Conservation (phyloP, 2,329 filamentous ascomycete species). For the Colletotrichum filicis region DNA sequence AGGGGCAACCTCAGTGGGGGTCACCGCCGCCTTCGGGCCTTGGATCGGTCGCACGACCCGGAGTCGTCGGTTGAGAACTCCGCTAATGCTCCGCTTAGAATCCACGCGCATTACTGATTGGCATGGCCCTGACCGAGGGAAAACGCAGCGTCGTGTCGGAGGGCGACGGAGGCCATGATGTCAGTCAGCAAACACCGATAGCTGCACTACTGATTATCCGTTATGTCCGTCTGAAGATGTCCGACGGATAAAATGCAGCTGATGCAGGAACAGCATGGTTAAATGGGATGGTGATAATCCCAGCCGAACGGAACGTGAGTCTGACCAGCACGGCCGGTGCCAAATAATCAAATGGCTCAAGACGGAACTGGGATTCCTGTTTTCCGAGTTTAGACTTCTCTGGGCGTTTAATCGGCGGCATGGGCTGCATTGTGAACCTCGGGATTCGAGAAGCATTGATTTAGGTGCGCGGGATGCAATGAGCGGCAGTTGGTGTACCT, state of each 20-base stretch:
- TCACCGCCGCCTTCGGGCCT: slow-evolving; percentile 33
- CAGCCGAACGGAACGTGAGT: neutral
- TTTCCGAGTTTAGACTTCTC: slow-evolving; percentile 19
- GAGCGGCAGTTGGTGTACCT: slow-evolving; percentile 7
- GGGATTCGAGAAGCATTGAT: neutral
- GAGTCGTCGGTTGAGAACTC: slow-evolving; percentile 31
- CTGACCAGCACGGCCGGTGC: neutral
- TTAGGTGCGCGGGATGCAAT: slow-evolving; percentile 9
- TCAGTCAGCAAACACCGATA: slow-evolving; percentile 17
- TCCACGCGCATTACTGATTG: slow-evolving; percentile 31
- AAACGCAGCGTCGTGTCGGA: neutral
- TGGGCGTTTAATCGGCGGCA: slow-evolving; percentile 10
- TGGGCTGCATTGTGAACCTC: slow-evolving; percentile 20
- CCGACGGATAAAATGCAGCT: slow-evolving; percentile 23
- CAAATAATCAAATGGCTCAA: slow-evolving; percentile 12
- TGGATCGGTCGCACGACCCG: slow-evolving; percentile 26
- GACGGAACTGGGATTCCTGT: slow-evolving; percentile 27
- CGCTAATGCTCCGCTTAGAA: slow-evolving; percentile 33
- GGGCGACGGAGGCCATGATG: slow-evolving; percentile 21
- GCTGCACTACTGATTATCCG: slow-evolving; percentile 20
- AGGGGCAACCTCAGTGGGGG: slow-evolving; percentile 27
- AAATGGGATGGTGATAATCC: neutral
- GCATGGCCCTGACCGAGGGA: slow-evolving; percentile 22
- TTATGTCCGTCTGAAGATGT: slow-evolving; percentile 18
- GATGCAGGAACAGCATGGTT: slow-evolving; percentile 20